Conservation (phyloP, 345 rosid species). For the Gossypium rotundifolium region DNA sequence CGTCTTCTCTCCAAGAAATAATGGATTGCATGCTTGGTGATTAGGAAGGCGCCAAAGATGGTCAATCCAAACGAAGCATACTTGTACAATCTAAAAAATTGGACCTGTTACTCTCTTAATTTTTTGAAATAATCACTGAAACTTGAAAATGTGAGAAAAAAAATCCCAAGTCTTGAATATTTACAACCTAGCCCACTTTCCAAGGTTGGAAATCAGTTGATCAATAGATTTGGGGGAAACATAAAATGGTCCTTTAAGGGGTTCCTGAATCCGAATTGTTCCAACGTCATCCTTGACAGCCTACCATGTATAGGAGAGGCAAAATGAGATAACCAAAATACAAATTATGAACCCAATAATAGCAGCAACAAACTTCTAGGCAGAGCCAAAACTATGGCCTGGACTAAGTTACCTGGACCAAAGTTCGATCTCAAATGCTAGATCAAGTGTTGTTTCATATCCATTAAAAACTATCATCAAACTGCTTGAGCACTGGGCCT, state of each 20-base stretch:
- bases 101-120: conserved; percentile 13
- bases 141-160: not conserved
- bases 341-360: not conserved
- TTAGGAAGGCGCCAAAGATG: conserved; percentile 53
- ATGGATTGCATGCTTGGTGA: conserved; percentile 47
- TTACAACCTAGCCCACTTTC: conserved; percentile 78
- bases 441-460: not conserved
- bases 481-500: not conserved
- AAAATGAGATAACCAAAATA: conserved; percentile 9
- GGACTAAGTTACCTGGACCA: not conserved
- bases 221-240: conserved; percentile 72
- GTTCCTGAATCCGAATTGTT: conserved; percentile 68
- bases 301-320: conserved; percentile 30
- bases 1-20: conserved; percentile 58
- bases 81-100: conserved; percentile 58
- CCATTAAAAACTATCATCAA: not conserved
- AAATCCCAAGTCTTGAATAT: not conserved
- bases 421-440: not conserved
- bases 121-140: not conserved
- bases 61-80: conserved; percentile 65
- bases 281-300: conserved; percentile 89
- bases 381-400: not conserved
- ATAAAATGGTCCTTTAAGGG: conserved; percentile 88
- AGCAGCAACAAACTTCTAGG: not conserved
- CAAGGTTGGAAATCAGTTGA: conserved; percentile 55